A percentile compares a stretch with the other conserved stretches of the same genome.
These are phyloP conservation scores for Telfairia occidentalis DNA, from an alignment of 331 rosid species.

Conservation along the genomic window DNA sequence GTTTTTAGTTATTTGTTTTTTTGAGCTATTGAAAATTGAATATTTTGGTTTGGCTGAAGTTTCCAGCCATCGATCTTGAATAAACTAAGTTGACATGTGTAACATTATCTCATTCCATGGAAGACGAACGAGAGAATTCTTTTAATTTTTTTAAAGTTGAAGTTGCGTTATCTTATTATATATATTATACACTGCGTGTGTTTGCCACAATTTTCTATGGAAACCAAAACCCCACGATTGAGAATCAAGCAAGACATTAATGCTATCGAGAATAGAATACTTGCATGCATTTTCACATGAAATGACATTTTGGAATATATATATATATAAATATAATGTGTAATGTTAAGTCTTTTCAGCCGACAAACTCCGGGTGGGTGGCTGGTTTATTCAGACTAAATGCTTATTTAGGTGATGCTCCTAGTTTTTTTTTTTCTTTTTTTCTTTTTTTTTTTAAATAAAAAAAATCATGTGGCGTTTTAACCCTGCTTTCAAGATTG, in stretches of 20 bases:
- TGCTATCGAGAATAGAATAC: slow-evolving; percentile 4
- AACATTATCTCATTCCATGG: not conserved
- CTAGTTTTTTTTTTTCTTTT: no score
- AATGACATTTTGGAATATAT: not conserved
- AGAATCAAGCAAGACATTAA: not conserved
- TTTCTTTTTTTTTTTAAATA: no score
- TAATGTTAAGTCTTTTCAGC: not conserved
- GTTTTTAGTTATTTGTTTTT: not conserved
- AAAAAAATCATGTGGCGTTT: not conserved
- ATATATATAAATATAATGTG: not conserved
- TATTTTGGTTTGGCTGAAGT: not conserved
- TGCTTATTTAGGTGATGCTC: not conserved
- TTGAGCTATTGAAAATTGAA: not conserved
- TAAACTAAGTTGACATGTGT: not conserved
- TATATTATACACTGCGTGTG: not conserved
- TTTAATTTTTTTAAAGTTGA: not conserved
- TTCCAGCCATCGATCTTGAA: not conserved
- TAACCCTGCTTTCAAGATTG: not conserved
- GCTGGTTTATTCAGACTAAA: not conserved
- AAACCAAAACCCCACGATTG: not conserved
- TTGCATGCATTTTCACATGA: slow-evolving; percentile 1
- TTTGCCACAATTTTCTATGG: slow-evolving; percentile 8
- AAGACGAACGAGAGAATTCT: not conserved
- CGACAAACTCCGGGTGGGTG: not conserved
- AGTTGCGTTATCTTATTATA: not conserved